Evolutionary conservation across 257 asterid genomes (phyloP).

Genomic region (Rhazya stricta): DNA sequence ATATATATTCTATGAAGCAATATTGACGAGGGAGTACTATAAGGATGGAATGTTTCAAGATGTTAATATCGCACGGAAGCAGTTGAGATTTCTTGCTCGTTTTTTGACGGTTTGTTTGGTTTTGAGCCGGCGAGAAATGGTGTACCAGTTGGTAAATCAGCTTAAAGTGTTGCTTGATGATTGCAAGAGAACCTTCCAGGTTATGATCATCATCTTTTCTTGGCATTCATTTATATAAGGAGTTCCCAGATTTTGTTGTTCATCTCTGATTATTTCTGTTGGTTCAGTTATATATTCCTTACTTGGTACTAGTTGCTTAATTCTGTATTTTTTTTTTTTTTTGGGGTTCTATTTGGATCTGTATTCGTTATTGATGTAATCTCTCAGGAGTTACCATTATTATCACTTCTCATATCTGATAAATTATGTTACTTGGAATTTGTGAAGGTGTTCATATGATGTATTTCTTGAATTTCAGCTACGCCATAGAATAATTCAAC

Average conservation of each 20-base stretch:
- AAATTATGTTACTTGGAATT: not conserved
- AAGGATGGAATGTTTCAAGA: constrained; percentile 92
- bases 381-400: not conserved
- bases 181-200: constrained; percentile 91
- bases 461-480: not conserved
- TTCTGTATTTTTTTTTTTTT: not conserved
- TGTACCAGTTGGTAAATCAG: constrained; percentile 82
- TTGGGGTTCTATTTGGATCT: not conserved
- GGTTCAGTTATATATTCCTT: not conserved
- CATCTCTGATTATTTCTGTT: not conserved
- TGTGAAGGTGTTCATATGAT: not conserved
- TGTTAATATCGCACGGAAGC: constrained; percentile 72
- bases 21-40: constrained; percentile 86
- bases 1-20: constrained; percentile 84
- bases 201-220: constrained; percentile 13
- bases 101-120: constrained; percentile 88
- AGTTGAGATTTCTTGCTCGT: constrained; percentile 86
- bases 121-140: constrained; percentile 75
- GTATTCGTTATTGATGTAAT: not conserved
- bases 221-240: not conserved
- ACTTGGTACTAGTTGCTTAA: not conserved
- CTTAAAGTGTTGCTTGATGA: constrained; percentile 89
- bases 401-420: not conserved
- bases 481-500: not conserved
- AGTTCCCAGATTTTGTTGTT: not conserved